Base-by-base conservation (phyloP, 345 rosid genomes). In the Lepidium didymum region DNA sequence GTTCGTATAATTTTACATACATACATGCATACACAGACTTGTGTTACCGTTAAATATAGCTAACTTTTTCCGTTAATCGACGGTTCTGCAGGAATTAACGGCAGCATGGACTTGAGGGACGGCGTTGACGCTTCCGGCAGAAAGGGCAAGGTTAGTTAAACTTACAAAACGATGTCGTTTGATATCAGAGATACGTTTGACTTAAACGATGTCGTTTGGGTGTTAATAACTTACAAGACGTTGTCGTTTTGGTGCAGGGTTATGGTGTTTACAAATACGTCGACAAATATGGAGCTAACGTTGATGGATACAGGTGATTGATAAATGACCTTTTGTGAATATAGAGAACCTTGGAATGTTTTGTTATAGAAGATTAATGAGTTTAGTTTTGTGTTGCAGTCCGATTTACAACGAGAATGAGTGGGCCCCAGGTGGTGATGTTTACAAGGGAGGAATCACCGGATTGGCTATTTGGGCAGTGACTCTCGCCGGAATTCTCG, bases 201-300 rank as follows among this genome's bases (percentile, higher is more conserved):
- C 27, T 25, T 25, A 4, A 71, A 11, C 58, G 66, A 27, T 55
- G 66, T 56, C 54, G 67, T 64, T n/a, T 13, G 25, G 0, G n/a
- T n/a, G n/a, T n/a, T n/a, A n/a, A n/a, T n/a, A n/a, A n/a, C n/a
- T n/a, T n/a, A n/a, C n/a, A n/a, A n/a, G n/a, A n/a, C n/a, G n/a
- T n/a, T n/a, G n/a, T n/a, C n/a, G n/a, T n/a, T n/a, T n/a, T n/a
- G 5, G 3, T 7, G 14, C 79, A 94, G 99, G 99, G 99, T 49
- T 91, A 94, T 84, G 99, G 97, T 43, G 97, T 89, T 3, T 94
- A 91, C 89, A 96, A 89, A 57, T 94, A 50, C 72, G 89, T 83
- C 2, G 99, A 94, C 96, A 91, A 94, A 72, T 94, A 94, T 13
- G 97, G 97, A 27, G 97, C 99, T 31, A 94, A 91, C 43, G 97